Conservation (phyloP, 768 basidiomycete genomes). For the Russula emetica region DNA sequence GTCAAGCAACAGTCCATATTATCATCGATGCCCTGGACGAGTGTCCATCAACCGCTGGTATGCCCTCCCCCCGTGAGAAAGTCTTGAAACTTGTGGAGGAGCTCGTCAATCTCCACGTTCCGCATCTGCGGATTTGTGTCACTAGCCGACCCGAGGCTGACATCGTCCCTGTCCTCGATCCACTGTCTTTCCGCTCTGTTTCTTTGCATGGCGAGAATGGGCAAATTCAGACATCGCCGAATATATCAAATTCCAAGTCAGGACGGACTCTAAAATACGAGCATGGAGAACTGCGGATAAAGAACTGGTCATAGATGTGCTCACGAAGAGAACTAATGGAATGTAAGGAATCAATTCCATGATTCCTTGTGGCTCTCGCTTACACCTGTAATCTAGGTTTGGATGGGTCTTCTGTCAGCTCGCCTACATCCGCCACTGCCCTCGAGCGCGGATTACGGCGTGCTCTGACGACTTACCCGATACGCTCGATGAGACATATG, state of each 20-base stretch:
- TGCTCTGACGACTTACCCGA: not conserved
- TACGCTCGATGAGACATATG: not conserved
- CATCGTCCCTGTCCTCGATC: not conserved
- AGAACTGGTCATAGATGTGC: not conserved
- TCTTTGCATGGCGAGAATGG: not conserved
- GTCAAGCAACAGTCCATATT: not conserved
- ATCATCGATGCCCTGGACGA: constrained; percentile 13
- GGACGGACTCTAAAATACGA: not conserved
- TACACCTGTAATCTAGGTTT: not conserved
- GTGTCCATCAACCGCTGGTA: not conserved
- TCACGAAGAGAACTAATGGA: not conserved
- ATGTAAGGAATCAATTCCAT: not conserved
- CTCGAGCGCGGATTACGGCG: not conserved
- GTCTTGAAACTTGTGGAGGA: not conserved
- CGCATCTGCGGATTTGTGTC: constrained; percentile 7
- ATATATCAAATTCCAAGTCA: not conserved
- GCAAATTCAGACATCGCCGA: not conserved
- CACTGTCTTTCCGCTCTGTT: not conserved
- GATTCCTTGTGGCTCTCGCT: not conserved
- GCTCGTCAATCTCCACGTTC: not conserved
- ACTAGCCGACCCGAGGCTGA: constrained; percentile 6
- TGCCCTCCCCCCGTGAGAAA: not conserved
- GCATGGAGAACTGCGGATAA: not conserved
- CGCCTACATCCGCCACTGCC: not conserved
- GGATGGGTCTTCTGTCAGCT: not conserved